These are phyloP conservation scores for Thielaviopsis ethacetica DNA, from an alignment of 2,329 filamentous ascomycete species.

Conservation along the genomic window DNA sequence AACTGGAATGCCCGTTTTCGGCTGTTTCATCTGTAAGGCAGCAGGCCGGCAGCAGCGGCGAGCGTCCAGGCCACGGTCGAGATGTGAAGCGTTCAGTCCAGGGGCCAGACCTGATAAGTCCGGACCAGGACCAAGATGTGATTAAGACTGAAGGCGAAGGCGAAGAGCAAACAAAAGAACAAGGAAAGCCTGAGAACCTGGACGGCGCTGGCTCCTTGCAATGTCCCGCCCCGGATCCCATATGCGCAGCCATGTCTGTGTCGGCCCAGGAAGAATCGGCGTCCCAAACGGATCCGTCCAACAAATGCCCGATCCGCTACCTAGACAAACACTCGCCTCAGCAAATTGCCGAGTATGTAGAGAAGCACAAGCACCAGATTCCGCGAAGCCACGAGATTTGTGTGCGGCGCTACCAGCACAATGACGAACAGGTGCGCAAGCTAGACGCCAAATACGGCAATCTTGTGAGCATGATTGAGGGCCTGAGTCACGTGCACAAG, in stretches of 20 bases:
- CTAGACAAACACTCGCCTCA: slow-evolving; percentile 84
- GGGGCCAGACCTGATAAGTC: not conserved
- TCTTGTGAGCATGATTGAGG: slow-evolving; percentile 86
- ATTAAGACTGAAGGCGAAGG: slow-evolving; percentile 19
- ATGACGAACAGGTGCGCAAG: slow-evolving; percentile 69
- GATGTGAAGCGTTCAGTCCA: slow-evolving; percentile 15
- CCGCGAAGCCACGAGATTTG: slow-evolving; percentile 89
- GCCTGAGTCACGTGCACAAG: slow-evolving; percentile 73
- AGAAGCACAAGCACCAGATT: slow-evolving; percentile 88
- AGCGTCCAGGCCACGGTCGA: not conserved
- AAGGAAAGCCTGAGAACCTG: not conserved
- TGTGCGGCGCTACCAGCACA: slow-evolving; percentile 74
- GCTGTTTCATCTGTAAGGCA: slow-evolving; percentile 10
- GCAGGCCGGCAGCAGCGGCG: not conserved
- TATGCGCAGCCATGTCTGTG: slow-evolving; percentile 44
- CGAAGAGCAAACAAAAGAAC: slow-evolving; percentile 12
- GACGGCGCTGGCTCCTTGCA: slow-evolving; percentile 17
- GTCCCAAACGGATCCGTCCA: slow-evolving; percentile 33
- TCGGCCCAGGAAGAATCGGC: slow-evolving; percentile 31
- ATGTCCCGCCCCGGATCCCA: slow-evolving; percentile 33
- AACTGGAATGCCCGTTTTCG: slow-evolving; percentile 67
- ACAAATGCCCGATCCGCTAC: slow-evolving; percentile 83
- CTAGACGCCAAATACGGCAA: slow-evolving; percentile 90
- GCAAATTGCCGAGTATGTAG: slow-evolving; percentile 84
- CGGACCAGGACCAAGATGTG: slow-evolving; percentile 16